Evolutionary conservation across 1,284 basidiomycete genomes (phyloP).

Genomic region (Cutaneotrichosporon cavernicola): DNA sequence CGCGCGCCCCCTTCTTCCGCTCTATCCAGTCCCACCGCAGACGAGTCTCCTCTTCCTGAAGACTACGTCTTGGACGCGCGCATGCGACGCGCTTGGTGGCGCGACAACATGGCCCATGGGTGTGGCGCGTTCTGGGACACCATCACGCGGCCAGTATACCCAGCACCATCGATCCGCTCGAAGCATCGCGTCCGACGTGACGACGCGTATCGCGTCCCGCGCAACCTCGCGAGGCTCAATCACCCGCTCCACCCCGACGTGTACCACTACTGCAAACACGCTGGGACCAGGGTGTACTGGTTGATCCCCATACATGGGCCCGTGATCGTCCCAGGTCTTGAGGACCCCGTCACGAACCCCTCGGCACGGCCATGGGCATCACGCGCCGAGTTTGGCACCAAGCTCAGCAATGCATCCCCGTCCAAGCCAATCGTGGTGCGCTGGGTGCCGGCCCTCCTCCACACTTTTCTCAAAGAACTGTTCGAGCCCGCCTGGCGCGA

Average conservation of each 20-base stretch:
- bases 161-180: not conserved
- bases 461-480: slow-evolving; percentile 24
- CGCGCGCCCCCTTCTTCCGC: slow-evolving; percentile 10
- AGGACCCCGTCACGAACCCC: slow-evolving; percentile 12
- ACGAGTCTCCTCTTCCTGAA: not conserved
- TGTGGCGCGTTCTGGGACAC: slow-evolving; percentile 31
- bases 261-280: slow-evolving; percentile 22
- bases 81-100: slow-evolving; percentile 28
- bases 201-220: slow-evolving; percentile 22
- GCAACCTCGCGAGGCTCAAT: slow-evolving; percentile 5
- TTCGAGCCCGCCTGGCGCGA: slow-evolving; percentile 29
- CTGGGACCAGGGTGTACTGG: slow-evolving; percentile 38
- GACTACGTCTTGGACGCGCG: slow-evolving; percentile 7
- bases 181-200: slow-evolving; percentile 9
- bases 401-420: not conserved
- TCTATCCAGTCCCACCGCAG: not conserved
- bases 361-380: slow-evolving; percentile 16
- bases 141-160: slow-evolving; percentile 18
- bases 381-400: slow-evolving; percentile 10
- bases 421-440: slow-evolving; percentile 20
- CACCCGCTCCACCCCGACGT: slow-evolving; percentile 42
- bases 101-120: slow-evolving; percentile 17
- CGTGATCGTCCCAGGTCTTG: slow-evolving; percentile 31
- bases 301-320: slow-evolving; percentile 43
- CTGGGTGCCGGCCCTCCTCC: slow-evolving; percentile 33